Evolutionary conservation across 306 rosid species (phyloP).

Genomic region (Arachis stenosperma): DNA sequence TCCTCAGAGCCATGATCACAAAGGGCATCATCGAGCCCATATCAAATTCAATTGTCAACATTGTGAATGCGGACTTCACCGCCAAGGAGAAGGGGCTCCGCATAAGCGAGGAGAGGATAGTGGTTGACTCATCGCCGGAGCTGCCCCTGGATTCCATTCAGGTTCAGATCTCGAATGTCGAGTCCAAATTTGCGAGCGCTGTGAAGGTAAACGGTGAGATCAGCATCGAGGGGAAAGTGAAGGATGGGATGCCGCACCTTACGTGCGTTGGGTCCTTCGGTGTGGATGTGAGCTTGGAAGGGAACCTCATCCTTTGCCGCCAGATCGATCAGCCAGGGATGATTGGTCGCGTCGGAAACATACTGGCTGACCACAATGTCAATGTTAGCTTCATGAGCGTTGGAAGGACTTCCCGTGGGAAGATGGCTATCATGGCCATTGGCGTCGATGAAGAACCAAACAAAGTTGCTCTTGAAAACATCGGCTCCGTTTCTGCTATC

Average conservation of each 20-base stretch:
- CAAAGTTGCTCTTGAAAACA: conserved; percentile 46
- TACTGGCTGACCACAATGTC: conserved; percentile 62
- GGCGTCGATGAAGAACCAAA: conserved; percentile 77
- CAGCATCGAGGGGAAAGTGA: conserved; percentile 71
- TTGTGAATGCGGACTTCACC: conserved; percentile 71
- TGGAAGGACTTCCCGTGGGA: conserved; percentile 60
- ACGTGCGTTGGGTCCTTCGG: conserved; percentile 58
- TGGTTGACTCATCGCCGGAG: conserved; percentile 52
- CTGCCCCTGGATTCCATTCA: conserved; percentile 62
- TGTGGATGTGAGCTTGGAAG: conserved; percentile 77
- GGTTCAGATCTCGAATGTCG: conserved; percentile 56
- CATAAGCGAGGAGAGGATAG: conserved; percentile 63
- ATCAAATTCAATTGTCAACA: conserved; percentile 54
- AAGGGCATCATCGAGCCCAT: conserved; percentile 75
- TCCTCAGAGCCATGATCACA: conserved; percentile 74
- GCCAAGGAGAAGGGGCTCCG: conserved; percentile 72
- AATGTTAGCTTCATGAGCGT: conserved; percentile 84
- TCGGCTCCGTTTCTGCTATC: conserved; percentile 61
- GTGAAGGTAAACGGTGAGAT: conserved; percentile 46
- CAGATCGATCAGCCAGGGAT: conserved; percentile 80
- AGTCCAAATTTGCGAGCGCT: conserved; percentile 62
- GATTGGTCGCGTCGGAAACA: conserved; percentile 70
- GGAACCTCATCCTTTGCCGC: conserved; percentile 66
- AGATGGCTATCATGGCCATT: conserved; percentile 75
- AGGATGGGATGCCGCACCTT: conserved; percentile 59